phyloP scores from a whole-genome alignment of 495 filamentous ascomycete species.

The Paragyromitra xinjiangensis region DNA sequence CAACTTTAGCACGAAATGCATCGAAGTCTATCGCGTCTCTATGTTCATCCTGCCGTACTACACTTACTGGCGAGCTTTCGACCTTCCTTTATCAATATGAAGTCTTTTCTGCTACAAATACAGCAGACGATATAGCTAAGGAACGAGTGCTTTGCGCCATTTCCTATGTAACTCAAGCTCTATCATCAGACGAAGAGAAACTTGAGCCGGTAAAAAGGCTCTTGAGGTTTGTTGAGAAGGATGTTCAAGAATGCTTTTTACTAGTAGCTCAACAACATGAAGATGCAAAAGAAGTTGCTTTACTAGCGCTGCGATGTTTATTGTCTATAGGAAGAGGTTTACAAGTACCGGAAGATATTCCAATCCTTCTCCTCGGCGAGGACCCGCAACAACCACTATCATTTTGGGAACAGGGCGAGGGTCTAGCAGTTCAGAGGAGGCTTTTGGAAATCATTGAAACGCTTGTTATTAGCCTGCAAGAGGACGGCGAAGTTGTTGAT shows the following conservation, averaged over 20 bases:
- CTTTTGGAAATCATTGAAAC: conserved; percentile 67
- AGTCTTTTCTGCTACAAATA: conserved; percentile 67
- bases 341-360: conserved; percentile 73
- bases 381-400: conserved; percentile 59
- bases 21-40: conserved; percentile 81
- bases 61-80: conserved; percentile 74
- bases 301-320: conserved; percentile 76
- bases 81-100: conserved; percentile 82
- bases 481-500: conserved; percentile 76
- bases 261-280: conserved; percentile 53
- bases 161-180: conserved; percentile 81
- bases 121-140: conserved; percentile 75
- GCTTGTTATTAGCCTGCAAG: conserved; percentile 63
- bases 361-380: conserved; percentile 71
- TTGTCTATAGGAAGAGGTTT: conserved; percentile 80
- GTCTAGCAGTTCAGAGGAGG: conserved; percentile 65
- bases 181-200: conserved; percentile 71
- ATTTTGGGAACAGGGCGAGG: conserved; percentile 70
- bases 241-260: conserved; percentile 64
- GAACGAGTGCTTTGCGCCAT: conserved; percentile 84
- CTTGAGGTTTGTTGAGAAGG: conserved; percentile 70
- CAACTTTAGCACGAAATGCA: conserved; percentile 72
- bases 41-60: conserved; percentile 79
- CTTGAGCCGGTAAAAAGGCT: conserved; percentile 70
- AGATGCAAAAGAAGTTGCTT: conserved; percentile 62